A percentile compares a stretch with the other conserved stretches of the same genome.
phyloP scores from a whole-genome alignment of 2,329 filamentous ascomycete genomes.

The Talaromyces islandicus region DNA sequence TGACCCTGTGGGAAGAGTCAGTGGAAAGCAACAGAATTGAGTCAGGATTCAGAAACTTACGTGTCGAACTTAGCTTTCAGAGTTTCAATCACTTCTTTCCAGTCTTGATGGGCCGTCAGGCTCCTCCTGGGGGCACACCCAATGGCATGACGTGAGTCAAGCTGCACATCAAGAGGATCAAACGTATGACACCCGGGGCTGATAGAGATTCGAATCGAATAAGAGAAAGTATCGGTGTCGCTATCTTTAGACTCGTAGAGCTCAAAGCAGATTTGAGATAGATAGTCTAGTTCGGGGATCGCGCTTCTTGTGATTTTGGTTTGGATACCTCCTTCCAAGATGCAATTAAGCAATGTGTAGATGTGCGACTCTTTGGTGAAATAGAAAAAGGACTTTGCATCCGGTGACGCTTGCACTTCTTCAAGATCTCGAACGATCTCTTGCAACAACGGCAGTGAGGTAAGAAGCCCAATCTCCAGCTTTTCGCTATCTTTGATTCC shows the following conservation, averaged over 20 bases:
- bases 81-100: conserved; percentile 96
- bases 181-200: conserved; percentile 94
- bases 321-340: conserved; percentile 91
- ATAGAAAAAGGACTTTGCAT: conserved; percentile 95
- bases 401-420: conserved; percentile 90
- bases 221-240: conserved; percentile 73
- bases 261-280: conserved; percentile 97
- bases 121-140: conserved; percentile 86
- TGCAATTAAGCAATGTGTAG: conserved; percentile 95
- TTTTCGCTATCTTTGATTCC: conserved; percentile 94
- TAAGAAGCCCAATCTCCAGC: conserved; percentile 94
- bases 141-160: conserved; percentile 94
- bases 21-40: neutral
- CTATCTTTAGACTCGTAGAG: conserved; percentile 90
- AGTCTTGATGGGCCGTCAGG: conserved; percentile 84
- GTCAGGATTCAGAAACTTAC: conserved; percentile 47
- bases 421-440: conserved; percentile 97
- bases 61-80: conserved; percentile 91
- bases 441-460: conserved; percentile 85
- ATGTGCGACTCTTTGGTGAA: conserved; percentile 99
- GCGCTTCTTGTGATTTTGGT: conserved; percentile 94
- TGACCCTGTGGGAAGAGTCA: conserved; percentile 31
- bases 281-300: conserved; percentile 94
- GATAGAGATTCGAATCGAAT: conserved; percentile 93
- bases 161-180: conserved; percentile 90